Conservation (phyloP, 805 yeast genomes). For the Candida oleophila region DNA sequence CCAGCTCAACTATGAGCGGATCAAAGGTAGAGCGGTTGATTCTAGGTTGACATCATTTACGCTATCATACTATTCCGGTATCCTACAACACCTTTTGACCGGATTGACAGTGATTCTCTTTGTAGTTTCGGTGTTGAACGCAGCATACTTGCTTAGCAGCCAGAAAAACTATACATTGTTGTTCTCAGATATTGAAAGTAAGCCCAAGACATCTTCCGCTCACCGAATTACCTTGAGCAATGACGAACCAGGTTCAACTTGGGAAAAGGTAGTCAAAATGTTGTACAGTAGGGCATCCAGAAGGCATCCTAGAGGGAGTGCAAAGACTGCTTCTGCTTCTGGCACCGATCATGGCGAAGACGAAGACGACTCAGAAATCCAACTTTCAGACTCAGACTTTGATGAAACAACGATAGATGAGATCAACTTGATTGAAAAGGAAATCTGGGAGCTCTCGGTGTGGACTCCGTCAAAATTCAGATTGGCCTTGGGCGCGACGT, state of each 20-base stretch:
- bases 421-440: constrained; percentile 22
- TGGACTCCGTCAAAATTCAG: constrained; percentile 70
- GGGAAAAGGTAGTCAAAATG: constrained; percentile 3
- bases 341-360: neutral
- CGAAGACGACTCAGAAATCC: constrained; percentile 1
- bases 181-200: constrained; percentile 17
- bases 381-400: constrained; percentile 1
- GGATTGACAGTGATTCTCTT: constrained; percentile 9
- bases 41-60: neutral
- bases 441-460: constrained; percentile 55
- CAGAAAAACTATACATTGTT: constrained; percentile 31
- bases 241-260: constrained; percentile 2
- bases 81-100: neutral
- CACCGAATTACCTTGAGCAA: constrained; percentile 5
- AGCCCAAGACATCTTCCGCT: constrained; percentile 27
- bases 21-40: constrained; percentile 15
- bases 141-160: constrained; percentile 15
- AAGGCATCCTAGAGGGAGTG: neutral
- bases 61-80: neutral
- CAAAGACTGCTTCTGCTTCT: neutral
- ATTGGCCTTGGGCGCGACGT: constrained; percentile 48
- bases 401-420: constrained; percentile 10
- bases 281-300: constrained; percentile 2
- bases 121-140: constrained; percentile 14
- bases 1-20: constrained; percentile 30